phyloP scores from a whole-genome alignment of 768 basidiomycete species.

The Cystobasidium onofrii region DNA sequence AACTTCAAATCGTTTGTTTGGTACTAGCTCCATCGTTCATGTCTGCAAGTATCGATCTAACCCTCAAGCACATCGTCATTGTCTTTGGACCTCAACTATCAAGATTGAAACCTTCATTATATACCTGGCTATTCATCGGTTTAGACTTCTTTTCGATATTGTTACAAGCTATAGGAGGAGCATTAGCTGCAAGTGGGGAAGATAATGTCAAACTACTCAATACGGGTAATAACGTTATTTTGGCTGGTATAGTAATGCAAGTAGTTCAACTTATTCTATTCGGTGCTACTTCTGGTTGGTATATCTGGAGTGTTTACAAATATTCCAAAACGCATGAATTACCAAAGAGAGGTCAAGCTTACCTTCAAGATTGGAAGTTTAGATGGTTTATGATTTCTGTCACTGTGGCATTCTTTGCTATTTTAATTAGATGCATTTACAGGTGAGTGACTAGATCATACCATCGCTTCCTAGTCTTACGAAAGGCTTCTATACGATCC shows the following conservation, averaged over 20 bases:
- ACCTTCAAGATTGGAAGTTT: not conserved
- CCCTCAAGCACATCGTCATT: slow-evolving; percentile 19
- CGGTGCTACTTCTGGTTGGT: slow-evolving; percentile 2
- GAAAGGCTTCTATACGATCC: too few relatives aligned
- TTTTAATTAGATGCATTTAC: slow-evolving; percentile 15
- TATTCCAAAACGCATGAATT: not conserved
- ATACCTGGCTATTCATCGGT: slow-evolving; percentile 27
- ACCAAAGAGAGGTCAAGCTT: not conserved
- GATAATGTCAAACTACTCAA: not conserved
- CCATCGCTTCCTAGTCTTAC: too few relatives aligned
- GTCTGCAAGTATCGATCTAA: slow-evolving; percentile 4
- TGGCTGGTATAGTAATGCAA: slow-evolving; percentile 15
- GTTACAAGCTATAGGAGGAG: slow-evolving; percentile 14
- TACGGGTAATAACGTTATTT: slow-evolving; percentile 18
- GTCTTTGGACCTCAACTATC: slow-evolving; percentile 22
- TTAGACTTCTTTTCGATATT: slow-evolving; percentile 22
- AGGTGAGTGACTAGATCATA: too few relatives aligned
- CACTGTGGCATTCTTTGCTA: not conserved
- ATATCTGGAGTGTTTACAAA: not conserved
- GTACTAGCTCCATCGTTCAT: slow-evolving; percentile 11
- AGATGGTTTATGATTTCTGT: not conserved
- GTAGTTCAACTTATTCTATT: slow-evolving; percentile 20
- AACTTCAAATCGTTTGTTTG: slow-evolving; percentile 13
- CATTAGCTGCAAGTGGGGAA: slow-evolving; percentile 7
- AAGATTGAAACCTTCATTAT: not conserved